A percentile compares a stretch with the other conserved stretches of the same genome.
Evolutionary conservation across 306 rosid genomes (phyloP).

Genomic region (Dalbergia cultrata): DNA sequence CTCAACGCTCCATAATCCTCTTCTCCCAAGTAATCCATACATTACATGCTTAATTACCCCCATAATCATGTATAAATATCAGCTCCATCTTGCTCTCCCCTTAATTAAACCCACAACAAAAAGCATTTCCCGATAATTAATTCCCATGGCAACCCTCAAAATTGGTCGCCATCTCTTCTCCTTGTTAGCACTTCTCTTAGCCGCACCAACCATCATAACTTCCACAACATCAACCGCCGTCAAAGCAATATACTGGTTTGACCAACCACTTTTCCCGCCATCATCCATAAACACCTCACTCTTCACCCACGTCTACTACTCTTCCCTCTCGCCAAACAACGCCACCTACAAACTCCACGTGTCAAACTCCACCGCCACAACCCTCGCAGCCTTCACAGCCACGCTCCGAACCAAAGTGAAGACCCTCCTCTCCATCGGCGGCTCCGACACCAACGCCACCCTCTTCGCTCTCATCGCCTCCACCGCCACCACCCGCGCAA

Average conservation of each 20-base stretch:
- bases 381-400: slow-evolving; percentile 59
- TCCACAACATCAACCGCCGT: slow-evolving; percentile 43
- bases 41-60: not conserved
- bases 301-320: slow-evolving; percentile 72
- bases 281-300: slow-evolving; percentile 71
- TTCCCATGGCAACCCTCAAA: too few species aligned
- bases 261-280: slow-evolving; percentile 57
- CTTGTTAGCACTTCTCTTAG: not conserved
- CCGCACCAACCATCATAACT: not conserved
- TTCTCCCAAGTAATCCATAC: too few species aligned
- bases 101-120: too few species aligned
- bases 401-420: slow-evolving; percentile 48
- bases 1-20: too few species aligned
- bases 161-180: too few species aligned
- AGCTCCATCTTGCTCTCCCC: not conserved
- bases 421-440: slow-evolving; percentile 70
- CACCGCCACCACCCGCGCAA: slow-evolving; percentile 49
- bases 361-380: slow-evolving; percentile 40
- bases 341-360: slow-evolving; percentile 51
- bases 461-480: slow-evolving; percentile 60
- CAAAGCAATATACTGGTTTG: slow-evolving; percentile 64
- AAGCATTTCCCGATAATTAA: too few species aligned
- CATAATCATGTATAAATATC: too few species aligned
- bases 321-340: slow-evolving; percentile 63
- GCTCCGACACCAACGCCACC: slow-evolving; percentile 39